Evolutionary conservation across 768 basidiomycete genomes (phyloP).

Genomic region (Kwoniella sp.): DNA sequence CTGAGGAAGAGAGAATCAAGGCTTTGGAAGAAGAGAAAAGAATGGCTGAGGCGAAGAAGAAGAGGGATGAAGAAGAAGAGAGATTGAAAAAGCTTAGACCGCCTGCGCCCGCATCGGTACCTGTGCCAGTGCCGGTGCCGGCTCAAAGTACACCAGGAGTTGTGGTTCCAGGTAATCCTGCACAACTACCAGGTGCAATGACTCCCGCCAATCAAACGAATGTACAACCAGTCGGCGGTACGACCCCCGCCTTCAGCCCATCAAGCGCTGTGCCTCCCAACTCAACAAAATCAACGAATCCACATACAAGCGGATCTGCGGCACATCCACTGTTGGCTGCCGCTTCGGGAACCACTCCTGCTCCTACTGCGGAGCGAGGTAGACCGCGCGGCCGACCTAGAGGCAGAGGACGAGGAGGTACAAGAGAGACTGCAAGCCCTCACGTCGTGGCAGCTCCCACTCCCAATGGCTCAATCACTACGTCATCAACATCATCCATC

Average conservation of each 20-base stretch:
- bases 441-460: constrained; percentile 14
- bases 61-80: constrained; percentile 33
- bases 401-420: constrained; percentile 32
- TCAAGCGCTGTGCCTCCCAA: too few relatives aligned
- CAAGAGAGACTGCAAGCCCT: constrained; percentile 19
- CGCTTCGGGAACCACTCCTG: background rate
- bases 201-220: background rate
- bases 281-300: background rate
- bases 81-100: constrained; percentile 15
- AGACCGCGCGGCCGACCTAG: constrained; percentile 28
- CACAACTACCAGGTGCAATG: background rate
- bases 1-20: constrained; percentile 11
- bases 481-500: background rate
- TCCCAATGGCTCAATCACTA: background rate
- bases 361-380: constrained; percentile 18
- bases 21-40: constrained; percentile 19
- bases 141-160: background rate
- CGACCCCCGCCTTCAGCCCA: background rate
- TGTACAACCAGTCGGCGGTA: background rate
- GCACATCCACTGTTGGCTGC: background rate
- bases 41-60: constrained; percentile 20
- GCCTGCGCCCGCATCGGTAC: background rate
- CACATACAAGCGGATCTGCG: too few relatives aligned
- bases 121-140: too few relatives aligned
- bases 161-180: too few relatives aligned